Base-by-base conservation (phyloP, 1,284 basidiomycete genomes). In the Leccinum solheimii region DNA sequence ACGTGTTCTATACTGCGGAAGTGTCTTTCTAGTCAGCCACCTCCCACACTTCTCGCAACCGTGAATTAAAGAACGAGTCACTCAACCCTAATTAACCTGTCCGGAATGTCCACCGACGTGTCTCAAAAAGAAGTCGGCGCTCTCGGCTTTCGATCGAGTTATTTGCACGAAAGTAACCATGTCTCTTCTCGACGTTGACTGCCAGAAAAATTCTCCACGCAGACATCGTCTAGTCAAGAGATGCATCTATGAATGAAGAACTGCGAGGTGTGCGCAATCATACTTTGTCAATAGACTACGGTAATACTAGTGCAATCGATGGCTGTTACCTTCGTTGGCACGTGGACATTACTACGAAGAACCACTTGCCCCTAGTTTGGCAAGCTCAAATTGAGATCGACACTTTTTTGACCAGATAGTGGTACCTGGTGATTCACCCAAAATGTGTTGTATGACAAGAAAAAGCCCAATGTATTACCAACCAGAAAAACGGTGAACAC, bases 1-100 rank as follows among this genome's bases (percentile, higher is more conserved):
- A 72, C 68, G 68, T 71, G 69, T 60, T 48, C 21, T 50, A 13
- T 43, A 23, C 61, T 65, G 61, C 60, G 64, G 56, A 55, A 55
- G 32, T 43, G 19, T n/a, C n/a, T 23, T 50, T n/a, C 14, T 45
- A 8, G 11, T 19, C 21, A 23, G 6, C 26, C 38, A 16, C 38
- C 40, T 23, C 43, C 27, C 64, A 58, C 49, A 14, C 54, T 40
- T 40, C 2, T 55, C 38, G 54, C 34, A 52, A 38, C 14, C 23
- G 19, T 57, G 53, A 34, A 21, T 36, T 7, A 26, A 11, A 27
- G 26, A 21, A 53, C 21, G 32, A 54, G 52, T 54, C 52, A 54
- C 6, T 11, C n/a, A 11, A 13, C 16, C 4, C n/a, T 27, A 52
- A 52, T 32, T 27, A 6, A 14, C 7, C 11, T 48, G 43, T 19